Conservation (phyloP, 2,329 filamentous ascomycete species). For the Nothophaeocryptopus gaeumannii region DNA sequence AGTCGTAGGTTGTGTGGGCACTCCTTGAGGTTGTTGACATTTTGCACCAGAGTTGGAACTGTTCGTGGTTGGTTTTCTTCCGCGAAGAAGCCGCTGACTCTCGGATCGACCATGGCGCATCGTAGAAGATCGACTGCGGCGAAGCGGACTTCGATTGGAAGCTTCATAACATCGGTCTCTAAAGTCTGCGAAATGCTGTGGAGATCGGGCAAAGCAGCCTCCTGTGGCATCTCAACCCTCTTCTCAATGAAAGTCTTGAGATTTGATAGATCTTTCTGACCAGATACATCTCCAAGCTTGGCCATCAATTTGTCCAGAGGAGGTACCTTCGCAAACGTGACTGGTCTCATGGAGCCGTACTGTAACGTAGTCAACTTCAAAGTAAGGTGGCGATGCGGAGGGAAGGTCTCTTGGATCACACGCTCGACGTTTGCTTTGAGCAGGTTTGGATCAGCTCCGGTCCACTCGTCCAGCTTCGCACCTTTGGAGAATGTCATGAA, state of each 20-base stretch:
- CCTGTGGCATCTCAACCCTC: constrained; percentile 58
- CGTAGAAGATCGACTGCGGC: constrained; percentile 82
- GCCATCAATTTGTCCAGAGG: constrained; percentile 76
- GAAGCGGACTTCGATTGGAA: constrained; percentile 69
- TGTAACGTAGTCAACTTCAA: constrained; percentile 70
- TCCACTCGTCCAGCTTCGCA: constrained; percentile 74
- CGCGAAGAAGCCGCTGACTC: constrained; percentile 77
- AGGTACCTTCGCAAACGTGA: constrained; percentile 74
- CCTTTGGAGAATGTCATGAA: constrained; percentile 83
- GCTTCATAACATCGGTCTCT: constrained; percentile 31
- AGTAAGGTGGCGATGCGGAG: constrained; percentile 70
- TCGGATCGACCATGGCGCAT: constrained; percentile 70
- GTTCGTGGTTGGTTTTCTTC: constrained; percentile 67
- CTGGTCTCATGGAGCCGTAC: constrained; percentile 61
- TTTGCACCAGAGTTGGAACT: constrained; percentile 58
- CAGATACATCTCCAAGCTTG: constrained; percentile 68
- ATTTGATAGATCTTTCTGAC: constrained; percentile 58
- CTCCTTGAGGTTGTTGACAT: constrained; percentile 54
- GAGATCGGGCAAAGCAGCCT: constrained; percentile 70
- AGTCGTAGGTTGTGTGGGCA: constrained; percentile 81
- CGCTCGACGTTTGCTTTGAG: constrained; percentile 71
- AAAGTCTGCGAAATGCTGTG: constrained; percentile 53
- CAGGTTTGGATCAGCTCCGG: constrained; percentile 66
- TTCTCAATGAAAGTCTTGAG: constrained; percentile 70
- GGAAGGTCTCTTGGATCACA: constrained; percentile 71